Percentiles rank a stretch among this genome's conserved stretches.
Conservation (phyloP, 331 rosid species). For the Pyrus hybrid region DNA sequence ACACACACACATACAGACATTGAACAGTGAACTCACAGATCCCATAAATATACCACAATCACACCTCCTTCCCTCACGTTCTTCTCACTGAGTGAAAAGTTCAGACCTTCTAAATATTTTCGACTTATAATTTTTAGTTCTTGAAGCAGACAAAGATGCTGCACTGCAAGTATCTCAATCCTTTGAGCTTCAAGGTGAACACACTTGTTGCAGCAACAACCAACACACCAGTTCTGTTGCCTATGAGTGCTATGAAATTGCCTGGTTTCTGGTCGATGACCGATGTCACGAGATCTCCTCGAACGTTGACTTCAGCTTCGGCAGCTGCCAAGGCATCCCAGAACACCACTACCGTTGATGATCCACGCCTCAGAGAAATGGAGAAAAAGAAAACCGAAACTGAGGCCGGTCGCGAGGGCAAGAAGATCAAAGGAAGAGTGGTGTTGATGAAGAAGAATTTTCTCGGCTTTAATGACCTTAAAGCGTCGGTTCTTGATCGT, state of each 20-base stretch:
- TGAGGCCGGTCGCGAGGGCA: background rate
- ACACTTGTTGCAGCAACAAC: no score
- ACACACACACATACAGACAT: background rate
- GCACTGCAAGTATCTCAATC: background rate
- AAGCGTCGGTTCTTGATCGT: constrained; percentile 13
- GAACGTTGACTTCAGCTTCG: background rate
- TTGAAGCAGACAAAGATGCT: background rate
- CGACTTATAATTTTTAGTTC: background rate
- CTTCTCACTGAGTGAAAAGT: background rate
- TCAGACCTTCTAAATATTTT: background rate
- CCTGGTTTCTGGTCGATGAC: background rate
- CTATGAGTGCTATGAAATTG: background rate
- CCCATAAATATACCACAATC: background rate
- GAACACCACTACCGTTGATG: background rate
- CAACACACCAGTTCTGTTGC: background rate
- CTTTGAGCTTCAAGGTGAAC: background rate
- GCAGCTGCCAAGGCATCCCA: constrained; percentile 4
- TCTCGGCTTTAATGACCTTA: constrained; percentile 21
- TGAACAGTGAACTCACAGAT: background rate
- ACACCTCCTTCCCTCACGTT: background rate
- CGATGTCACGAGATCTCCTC: background rate
- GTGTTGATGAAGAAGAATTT: constrained; percentile 32
- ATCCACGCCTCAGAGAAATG: background rate
- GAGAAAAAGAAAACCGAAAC: background rate
- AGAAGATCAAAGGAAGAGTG: constrained; percentile 17